These are phyloP conservation scores for Hypoxylon fragiforme DNA, from an alignment of 495 filamentous ascomycete species.

Conservation along the genomic window DNA sequence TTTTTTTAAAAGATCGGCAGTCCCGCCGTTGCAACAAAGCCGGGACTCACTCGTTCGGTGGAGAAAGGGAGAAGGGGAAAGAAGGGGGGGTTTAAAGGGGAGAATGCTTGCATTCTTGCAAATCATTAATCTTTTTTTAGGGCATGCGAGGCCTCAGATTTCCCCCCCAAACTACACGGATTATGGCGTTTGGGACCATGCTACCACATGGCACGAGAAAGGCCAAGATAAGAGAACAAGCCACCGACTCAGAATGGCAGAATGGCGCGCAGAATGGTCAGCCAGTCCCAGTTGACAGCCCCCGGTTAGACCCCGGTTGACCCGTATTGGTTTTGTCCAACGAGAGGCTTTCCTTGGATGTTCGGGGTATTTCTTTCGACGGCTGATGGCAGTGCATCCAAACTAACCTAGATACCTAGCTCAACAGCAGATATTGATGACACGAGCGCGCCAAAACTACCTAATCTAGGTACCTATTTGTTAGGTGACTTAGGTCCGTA, in stretches of 20 bases:
- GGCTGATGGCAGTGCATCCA: conserved; percentile 29
- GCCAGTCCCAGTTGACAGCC: conserved; percentile 5
- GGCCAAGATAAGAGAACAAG: conserved; percentile 16
- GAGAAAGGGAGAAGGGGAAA: not conserved
- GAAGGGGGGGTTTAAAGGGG: not conserved
- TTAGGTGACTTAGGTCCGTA: conserved; percentile 3
- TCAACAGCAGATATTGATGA: conserved; percentile 19
- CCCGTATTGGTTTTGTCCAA: conserved; percentile 29
- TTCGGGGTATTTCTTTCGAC: conserved; percentile 29
- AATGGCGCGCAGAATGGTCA: conserved; percentile 12
- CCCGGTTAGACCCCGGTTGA: conserved; percentile 10
- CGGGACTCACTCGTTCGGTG: not conserved
- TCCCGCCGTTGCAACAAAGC: conserved; percentile 13
- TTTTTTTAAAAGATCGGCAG: conserved; percentile 32
- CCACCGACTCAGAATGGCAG: conserved; percentile 8
- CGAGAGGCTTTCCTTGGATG: conserved; percentile 15
- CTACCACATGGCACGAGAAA: conserved; percentile 16
- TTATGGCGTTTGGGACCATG: conserved; percentile 2
- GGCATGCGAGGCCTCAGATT: not conserved
- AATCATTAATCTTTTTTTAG: not conserved
- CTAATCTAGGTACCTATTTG: not conserved
- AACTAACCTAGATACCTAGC: conserved; percentile 22
- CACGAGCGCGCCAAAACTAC: conserved; percentile 23
- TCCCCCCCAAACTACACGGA: conserved; percentile 2
- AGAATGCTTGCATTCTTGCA: not conserved